Evolutionary conservation across 176 grass and related monocot species (phyloP).

Genomic region (Triticum dicoccoides): DNA sequence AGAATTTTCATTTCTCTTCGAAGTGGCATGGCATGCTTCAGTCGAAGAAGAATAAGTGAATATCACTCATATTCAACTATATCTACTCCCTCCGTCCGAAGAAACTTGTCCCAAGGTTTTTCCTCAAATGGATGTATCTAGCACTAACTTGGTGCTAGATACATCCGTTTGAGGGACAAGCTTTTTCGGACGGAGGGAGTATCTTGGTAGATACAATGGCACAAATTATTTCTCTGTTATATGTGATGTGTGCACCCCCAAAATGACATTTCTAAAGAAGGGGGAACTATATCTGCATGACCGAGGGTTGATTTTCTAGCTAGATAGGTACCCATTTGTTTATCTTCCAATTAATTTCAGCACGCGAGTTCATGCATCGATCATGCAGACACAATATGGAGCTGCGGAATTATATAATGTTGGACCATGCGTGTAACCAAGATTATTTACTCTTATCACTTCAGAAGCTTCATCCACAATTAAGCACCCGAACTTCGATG

Average conservation of each 20-base stretch:
- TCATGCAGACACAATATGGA: conserved; percentile 21
- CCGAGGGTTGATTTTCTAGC: neutral
- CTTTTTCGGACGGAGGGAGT: no score
- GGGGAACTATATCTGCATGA: neutral
- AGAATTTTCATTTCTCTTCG: neutral
- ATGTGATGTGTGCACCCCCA: neutral
- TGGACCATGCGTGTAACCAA: neutral
- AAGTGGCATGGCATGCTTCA: neutral
- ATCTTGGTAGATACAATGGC: neutral
- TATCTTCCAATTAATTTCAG: conserved; percentile 23
- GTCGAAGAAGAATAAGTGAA: neutral
- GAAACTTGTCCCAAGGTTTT: no score
- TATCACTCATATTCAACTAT: neutral
- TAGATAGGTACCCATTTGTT: conserved; percentile 16
- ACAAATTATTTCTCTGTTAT: neutral
- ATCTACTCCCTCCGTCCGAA: neutral
- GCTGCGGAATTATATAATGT: conserved; percentile 16
- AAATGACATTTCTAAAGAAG: neutral
- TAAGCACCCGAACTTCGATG: neutral
- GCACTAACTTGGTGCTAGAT: no score
- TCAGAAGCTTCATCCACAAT: neutral
- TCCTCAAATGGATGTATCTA: no score
- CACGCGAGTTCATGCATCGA: conserved; percentile 3
- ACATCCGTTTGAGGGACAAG: no score
- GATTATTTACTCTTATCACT: conserved; percentile 8